Conservation (phyloP, 202 grass and related monocot genomes). For the Schoenoplectus triqueter region DNA sequence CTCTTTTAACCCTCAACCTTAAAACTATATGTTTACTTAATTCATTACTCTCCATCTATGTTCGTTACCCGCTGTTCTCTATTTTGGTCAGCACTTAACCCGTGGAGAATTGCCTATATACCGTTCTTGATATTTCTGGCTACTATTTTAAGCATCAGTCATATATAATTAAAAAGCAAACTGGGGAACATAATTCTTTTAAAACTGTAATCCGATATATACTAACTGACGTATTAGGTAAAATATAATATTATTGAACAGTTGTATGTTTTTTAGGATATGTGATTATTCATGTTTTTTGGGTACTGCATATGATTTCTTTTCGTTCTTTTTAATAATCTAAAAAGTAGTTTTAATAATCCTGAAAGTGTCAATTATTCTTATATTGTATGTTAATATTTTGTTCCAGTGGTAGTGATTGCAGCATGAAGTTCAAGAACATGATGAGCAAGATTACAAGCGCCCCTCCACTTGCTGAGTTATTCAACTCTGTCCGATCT, state of each 20-base stretch:
- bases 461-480: slow-evolving; percentile 62
- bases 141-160: neutral
- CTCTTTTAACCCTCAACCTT: neutral
- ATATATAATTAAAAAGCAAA: neutral
- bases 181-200: too few species aligned
- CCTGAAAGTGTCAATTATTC: neutral
- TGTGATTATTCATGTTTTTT: neutral
- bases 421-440: slow-evolving; percentile 73
- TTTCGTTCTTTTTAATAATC: neutral
- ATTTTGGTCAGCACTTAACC: slow-evolving; percentile 1
- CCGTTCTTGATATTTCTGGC: neutral
- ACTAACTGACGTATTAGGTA: too few species aligned
- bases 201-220: too few species aligned
- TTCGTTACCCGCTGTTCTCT: neutral
- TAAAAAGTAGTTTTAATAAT: too few species aligned
- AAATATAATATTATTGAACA: too few species aligned
- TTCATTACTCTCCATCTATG: slow-evolving; percentile 10
- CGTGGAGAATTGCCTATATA: neutral
- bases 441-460: slow-evolving; percentile 77
- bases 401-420: slow-evolving; percentile 67
- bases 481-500: slow-evolving; percentile 86
- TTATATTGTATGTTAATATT: slow-evolving; percentile 21
- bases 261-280: neutral
- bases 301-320: neutral
- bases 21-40: neutral